Conservation (phyloP, 179 eudicot species). For the Actinidia arguta region DNA sequence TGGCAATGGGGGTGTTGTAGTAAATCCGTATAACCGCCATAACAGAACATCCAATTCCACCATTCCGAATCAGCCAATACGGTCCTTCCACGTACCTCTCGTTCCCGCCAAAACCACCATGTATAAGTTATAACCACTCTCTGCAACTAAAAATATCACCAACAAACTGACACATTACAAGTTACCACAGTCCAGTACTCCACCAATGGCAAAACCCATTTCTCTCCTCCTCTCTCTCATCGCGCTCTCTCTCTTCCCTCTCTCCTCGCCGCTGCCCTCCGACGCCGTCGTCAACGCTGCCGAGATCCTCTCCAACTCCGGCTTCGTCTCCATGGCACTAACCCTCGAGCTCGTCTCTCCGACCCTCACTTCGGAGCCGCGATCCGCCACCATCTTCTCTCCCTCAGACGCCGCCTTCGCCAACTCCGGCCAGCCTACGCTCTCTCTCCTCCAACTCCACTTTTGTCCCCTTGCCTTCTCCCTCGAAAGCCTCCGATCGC, state of each 20-base stretch:
- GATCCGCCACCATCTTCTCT: conserved; percentile 63
- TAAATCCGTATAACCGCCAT: neutral
- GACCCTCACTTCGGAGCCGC: conserved; percentile 30
- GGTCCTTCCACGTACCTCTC: neutral
- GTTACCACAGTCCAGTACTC: neutral
- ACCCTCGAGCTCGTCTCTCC: conserved; percentile 53
- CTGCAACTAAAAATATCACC: neutral
- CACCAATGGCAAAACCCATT: conserved; percentile 13
- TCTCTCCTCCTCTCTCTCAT: conserved; percentile 23
- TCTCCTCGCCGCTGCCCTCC: conserved; percentile 27
- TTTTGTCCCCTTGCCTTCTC: conserved; percentile 61
- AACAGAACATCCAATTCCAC: neutral
- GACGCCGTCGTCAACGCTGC: conserved; percentile 49
- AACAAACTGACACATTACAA: neutral
- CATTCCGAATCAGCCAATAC: neutral
- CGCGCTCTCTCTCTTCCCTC: conserved; percentile 23
- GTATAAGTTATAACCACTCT: neutral
- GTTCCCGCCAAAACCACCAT: neutral
- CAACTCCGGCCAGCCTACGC: conserved; percentile 62
- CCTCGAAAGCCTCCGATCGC: conserved; percentile 53
- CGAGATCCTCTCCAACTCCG: conserved; percentile 58
- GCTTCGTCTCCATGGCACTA: conserved; percentile 66
- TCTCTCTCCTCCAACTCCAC: conserved; percentile 63
- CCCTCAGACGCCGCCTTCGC: conserved; percentile 65
- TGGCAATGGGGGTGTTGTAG: neutral